Base-by-base conservation (phyloP, 1,139 yeast genomes). In the Suhomyces yuchorum region DNA sequence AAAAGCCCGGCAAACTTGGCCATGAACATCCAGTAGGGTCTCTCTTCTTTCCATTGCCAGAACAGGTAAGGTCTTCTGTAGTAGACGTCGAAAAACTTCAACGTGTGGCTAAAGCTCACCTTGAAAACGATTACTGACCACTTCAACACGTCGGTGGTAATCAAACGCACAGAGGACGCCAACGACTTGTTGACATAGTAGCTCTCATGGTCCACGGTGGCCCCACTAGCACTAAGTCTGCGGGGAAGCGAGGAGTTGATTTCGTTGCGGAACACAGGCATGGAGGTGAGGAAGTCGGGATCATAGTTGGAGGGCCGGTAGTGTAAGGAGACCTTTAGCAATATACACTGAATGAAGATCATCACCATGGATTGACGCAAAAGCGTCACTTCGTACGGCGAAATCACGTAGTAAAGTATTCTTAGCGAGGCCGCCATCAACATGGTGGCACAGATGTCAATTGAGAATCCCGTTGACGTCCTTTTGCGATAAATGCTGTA, bases 361-460 rank as follows among this genome's bases (percentile, higher is more conserved):
- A 89, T 91, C 19, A 87, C 79, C 39, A 87, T 61, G 35, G 95
- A 82, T 62, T 91, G 97, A 50, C 92, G 68, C 39, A 90, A 71
- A 34, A 91, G 66, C 2, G 96, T 80, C 15, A 80, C 66, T 61
- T 91, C 97, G 63, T 84, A 91, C 0, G 96, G 96, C 39, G 85
- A 79, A 44, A 90, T 84, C 52, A 85, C 67, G 68, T 86, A 91
- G 69, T 88, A 91, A 47, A 83, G 81, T 18, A 91, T 83, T 53
- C 96, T 75, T 38, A 90, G 68, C 4, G 85, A 80, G 42, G 90
- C 81, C 1, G 96, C 87, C 57, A 89, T 75, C 51, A 91, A 66
- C 96, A 91, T 90, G 9, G 96, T 88, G 14, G 92, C 93, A 67
- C 97, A 91, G 12, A 91, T 87, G 65, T 91, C 97, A 19, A 90